A percentile compares a stretch with the other conserved stretches of the same genome.
phyloP scores from a whole-genome alignment of 2,329 filamentous ascomycete species.

The Orbilia blumenaviensis region DNA sequence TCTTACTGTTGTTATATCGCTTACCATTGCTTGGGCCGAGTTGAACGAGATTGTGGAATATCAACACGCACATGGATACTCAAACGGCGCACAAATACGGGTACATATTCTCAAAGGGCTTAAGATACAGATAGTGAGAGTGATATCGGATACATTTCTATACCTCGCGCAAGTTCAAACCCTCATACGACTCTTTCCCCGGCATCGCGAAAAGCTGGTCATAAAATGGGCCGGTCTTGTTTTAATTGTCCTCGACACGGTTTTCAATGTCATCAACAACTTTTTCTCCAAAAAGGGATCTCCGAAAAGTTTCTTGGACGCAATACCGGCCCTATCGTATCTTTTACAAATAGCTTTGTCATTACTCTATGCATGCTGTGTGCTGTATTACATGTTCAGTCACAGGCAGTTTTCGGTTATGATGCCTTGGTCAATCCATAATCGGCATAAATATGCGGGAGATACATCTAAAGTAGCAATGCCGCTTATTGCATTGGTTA shows the following conservation, averaged over 20 bases:
- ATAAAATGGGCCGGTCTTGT: slow-evolving; percentile 99
- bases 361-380: slow-evolving; percentile 89
- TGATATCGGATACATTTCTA: slow-evolving; percentile 94
- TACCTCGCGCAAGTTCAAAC: slow-evolving; percentile 99
- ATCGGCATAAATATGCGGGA: slow-evolving; percentile 40
- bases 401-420: slow-evolving; percentile 53
- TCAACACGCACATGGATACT: slow-evolving; percentile 81
- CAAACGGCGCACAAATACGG: slow-evolving; percentile 80
- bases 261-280: slow-evolving; percentile 90
- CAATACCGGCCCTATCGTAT: slow-evolving; percentile 89
- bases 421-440: slow-evolving; percentile 50
- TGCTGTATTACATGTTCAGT: slow-evolving; percentile 87
- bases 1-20: slow-evolving; percentile 78
- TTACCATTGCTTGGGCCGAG: slow-evolving; percentile 92
- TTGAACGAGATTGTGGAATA: slow-evolving; percentile 84
- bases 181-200: slow-evolving; percentile 90
- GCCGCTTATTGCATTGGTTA: slow-evolving; percentile 76
- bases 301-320: slow-evolving; percentile 82
- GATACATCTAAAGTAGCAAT: slow-evolving; percentile 50
- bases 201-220: slow-evolving; percentile 95
- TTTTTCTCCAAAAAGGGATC: slow-evolving; percentile 72
- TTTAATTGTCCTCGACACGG: slow-evolving; percentile 86
- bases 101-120: slow-evolving; percentile 81
- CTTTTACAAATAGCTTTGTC: slow-evolving; percentile 88
- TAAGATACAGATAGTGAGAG: slow-evolving; percentile 86